Conservation (phyloP, 225 moss, liverwort and hornwort species). For the Pseudisothecium myosuroides region DNA sequence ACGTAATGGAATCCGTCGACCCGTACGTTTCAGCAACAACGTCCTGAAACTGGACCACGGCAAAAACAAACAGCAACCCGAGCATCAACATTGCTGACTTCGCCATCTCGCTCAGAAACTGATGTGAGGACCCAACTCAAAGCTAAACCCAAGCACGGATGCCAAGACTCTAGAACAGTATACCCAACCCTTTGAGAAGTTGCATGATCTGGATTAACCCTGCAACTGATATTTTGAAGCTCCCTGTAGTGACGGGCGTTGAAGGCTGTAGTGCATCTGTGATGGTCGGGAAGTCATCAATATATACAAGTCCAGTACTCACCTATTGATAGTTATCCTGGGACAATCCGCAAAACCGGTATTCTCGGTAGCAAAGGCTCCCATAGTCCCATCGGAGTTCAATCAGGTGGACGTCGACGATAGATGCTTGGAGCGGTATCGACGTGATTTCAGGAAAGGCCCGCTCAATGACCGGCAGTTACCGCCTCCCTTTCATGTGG, state of each 20-base stretch:
- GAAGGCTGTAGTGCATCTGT: neutral
- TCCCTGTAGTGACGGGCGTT: no score
- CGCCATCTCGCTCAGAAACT: neutral
- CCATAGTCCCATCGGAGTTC: neutral
- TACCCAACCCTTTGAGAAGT: neutral
- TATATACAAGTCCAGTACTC: neutral
- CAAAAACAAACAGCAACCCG: neutral
- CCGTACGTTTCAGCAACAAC: neutral
- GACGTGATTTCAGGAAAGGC: neutral
- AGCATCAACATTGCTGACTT: neutral
- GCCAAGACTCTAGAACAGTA: neutral
- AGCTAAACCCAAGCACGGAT: neutral
- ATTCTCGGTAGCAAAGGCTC: neutral
- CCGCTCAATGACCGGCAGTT: neutral
- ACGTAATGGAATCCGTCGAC: neutral
- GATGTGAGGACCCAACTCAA: neutral
- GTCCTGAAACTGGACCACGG: neutral
- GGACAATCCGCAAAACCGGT: neutral
- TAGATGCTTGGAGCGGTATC: slow-evolving; percentile 1
- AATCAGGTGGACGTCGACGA: neutral
- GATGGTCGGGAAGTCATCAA: neutral
- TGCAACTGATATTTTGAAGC: no score
- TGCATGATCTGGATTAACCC: neutral
- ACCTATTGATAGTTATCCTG: neutral
- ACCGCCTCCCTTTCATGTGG: neutral